Conservation (phyloP, 306 rosid species). For the Prunus kanzakura region DNA sequence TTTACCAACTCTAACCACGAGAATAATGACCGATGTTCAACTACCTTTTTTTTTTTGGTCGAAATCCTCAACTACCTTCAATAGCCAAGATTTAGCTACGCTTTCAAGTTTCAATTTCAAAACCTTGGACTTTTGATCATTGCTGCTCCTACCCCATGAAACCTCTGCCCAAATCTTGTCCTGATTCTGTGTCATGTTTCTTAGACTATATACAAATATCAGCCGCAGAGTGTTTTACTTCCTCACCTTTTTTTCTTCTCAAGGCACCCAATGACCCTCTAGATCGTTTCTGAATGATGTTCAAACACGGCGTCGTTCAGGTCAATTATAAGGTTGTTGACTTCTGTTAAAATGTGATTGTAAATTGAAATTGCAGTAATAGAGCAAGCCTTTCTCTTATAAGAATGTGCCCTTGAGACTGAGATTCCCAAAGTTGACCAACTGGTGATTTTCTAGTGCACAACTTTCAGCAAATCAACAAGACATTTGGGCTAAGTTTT, state of each 20-base stretch:
- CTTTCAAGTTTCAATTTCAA: neutral
- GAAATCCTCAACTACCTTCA: neutral
- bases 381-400: neutral
- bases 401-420: too few species aligned
- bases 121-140: neutral
- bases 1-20: neutral
- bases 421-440: too few species aligned
- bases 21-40: neutral
- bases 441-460: neutral
- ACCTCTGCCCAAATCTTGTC: neutral
- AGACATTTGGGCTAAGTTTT: neutral
- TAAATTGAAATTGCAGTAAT: neutral
- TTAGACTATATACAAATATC: neutral
- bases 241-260: too few species aligned
- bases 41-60: too few species aligned
- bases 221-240: neutral
- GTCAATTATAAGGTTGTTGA: neutral
- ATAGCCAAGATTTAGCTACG: neutral
- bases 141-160: neutral
- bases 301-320: neutral
- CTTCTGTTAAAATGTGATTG: neutral
- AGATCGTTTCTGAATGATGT: neutral
- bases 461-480: neutral
- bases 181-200: neutral
- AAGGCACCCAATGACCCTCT: neutral